Conservation (phyloP, 2,329 filamentous ascomycete genomes). For the Eutypa lata region DNA sequence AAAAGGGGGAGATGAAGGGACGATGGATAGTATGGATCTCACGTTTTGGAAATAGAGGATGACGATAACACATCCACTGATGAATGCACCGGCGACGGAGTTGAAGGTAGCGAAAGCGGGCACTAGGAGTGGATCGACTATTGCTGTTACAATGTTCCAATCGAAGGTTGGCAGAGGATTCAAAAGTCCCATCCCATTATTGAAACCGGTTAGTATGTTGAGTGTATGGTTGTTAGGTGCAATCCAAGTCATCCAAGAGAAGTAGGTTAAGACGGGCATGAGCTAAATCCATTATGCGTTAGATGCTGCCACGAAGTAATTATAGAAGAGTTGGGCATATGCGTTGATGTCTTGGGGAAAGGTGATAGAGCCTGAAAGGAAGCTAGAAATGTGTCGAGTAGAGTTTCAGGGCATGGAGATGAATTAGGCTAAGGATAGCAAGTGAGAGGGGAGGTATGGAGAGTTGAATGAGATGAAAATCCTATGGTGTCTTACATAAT, state of each 20-base stretch:
- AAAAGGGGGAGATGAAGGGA: no score
- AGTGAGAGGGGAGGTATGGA: no score
- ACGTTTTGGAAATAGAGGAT: not conserved
- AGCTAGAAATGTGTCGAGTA: no score
- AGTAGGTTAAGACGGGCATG: conserved; percentile 42
- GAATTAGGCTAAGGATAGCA: no score
- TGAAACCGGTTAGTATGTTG: conserved; percentile 27
- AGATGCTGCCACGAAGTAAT: no score
- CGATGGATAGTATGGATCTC: no score
- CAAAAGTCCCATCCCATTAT: conserved; percentile 31
- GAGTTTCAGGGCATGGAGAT: no score
- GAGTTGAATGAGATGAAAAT: no score
- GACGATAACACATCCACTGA: not conserved
- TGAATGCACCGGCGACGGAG: not conserved
- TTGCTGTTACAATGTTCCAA: conserved; percentile 31
- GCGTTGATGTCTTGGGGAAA: no score
- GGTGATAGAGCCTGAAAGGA: no score
- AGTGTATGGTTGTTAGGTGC: conserved; percentile 32
- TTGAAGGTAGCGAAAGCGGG: not conserved
- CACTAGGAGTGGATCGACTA: conserved; percentile 17
- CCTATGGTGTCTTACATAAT: conserved; percentile 25
- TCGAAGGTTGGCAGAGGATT: conserved; percentile 38
- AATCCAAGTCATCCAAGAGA: conserved; percentile 55
- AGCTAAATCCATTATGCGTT: conserved; percentile 23
- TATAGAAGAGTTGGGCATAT: no score